Evolutionary conservation across 2,329 filamentous ascomycete species (phyloP), one percentile per base, ranked within the genome.

Genomic region (Scopulariopsis brevicaulis): DNA sequence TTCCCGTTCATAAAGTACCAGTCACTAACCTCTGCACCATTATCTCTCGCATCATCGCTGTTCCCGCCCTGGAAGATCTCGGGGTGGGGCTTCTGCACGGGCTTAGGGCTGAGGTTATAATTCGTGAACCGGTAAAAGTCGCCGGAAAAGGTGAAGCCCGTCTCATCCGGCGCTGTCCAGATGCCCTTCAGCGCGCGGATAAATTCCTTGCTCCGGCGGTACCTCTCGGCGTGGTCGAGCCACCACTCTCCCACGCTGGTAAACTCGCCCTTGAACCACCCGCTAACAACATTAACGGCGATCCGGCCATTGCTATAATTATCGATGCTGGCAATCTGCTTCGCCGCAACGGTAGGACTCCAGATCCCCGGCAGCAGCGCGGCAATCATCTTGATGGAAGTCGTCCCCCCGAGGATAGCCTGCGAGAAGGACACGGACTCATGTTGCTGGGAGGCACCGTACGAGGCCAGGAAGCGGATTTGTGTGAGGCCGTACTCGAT

Each of bases 1-100:
- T 80, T 80, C n/a, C 77, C 77, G 62, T 80, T 80, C 76, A 80
- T 80, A 63, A 80, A 80, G 62, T 80, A 80, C 67, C 75, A 79
- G 59, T 79, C 77, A 2, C 69, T 73, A 2, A 74, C 77, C 24
- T 70, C 65, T 0, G 74, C 76, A 0, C 74, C 76, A 57, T 80
- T 80, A 32, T 74, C 71, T 7, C 76, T 68, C 0, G 77, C 77
- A 60, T 80, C 77, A 55, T 77, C 71, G 32, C 71, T 74, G 63
- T 80, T 80, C 3, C 77, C 77, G 12, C 77, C 77, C 63, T 80
- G 77, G 65, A 80, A 80, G 57, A 80, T 79, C 59, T 78, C 72
- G 0, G 77, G 77, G 58, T 78, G 73, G 3, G 75, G 75, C 22
- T 75, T 70, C 56, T 71, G 65, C n/a, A 80, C 62, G 1, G 77